Base-by-base conservation (phyloP, 164 flowering plant genomes). In the Vitis cinerea region DNA sequence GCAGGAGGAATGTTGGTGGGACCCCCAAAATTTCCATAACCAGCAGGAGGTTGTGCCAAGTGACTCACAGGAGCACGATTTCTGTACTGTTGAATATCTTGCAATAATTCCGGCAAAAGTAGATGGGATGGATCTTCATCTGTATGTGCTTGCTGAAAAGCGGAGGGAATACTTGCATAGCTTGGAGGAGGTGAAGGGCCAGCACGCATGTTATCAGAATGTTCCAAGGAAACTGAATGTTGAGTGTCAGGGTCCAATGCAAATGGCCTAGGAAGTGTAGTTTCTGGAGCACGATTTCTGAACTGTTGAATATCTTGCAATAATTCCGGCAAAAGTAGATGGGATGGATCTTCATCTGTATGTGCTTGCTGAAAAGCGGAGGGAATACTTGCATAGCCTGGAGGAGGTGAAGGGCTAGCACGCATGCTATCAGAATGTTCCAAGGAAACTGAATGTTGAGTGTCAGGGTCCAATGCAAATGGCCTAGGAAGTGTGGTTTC, bases 231-330 rank as follows among this genome's bases (percentile, higher is more conserved):
- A 74, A 83, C 85, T 51, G 81, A 65, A 48, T 85, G 82, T 69
- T 86, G 88, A 14, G 93, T 75, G 61, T 84, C 84, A 17, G 90
- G 80, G 66, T 82, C 83, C 64, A 75, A 57, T 3, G 87, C 62
- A 11, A 80, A 75, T 61, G 82, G 85, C 56, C 85, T 90, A 23
- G 84, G 27, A 23, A 23, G 27, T 23, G 27, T 19, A 19, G 23
- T 19, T 19, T 19, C 23, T 19, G 65, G 17, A 55, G 50, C 66
- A 67, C 49, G 56, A 61, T 17, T 70, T 47, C 44, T 52, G 50
- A 59, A 31, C 3, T 60, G 60, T 17, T 55, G 23, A 19, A 19
- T 19, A 19, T 1, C 23, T 19, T 19, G 23, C 23, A 19, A 19
- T 19, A 19, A 19, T 19, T 19, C 67, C 1, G 62, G 55, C 16